Base-by-base conservation (phyloP, 192 early-diverging fungal genomes). In the Radiomyces spectabilis region DNA sequence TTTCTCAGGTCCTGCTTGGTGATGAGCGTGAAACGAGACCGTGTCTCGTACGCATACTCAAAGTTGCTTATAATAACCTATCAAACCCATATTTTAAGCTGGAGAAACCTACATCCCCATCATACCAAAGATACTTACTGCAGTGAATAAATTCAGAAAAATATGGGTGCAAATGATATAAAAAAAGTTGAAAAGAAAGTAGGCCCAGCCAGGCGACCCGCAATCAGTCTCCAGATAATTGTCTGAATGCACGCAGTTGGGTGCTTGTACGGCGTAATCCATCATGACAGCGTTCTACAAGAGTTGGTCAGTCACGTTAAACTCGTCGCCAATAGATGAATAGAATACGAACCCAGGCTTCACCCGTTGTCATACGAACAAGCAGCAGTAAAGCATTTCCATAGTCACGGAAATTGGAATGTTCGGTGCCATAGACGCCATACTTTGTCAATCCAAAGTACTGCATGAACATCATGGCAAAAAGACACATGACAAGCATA, bases 91-190 rank as follows among this genome's bases (percentile, higher is more conserved):
- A n/a, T n/a, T n/a, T n/a, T n/a, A n/a, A n/a, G n/a, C n/a, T n/a
- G 13, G 7, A 30, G 5, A 34, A 2, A 1, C 7, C 6, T 41
- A 26, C 9, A 26, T 16, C 16, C 26, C n/a, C 5, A 22, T 21
- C n/a, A 53, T 39, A 45, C 2, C 19, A 2, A 0, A 38, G 10
- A 10, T 15, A 52, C 57, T 59, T 59, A 81, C 76, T 12, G 73
- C 79, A 38, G 72, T 76, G 33, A 81, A 81, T 72, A 81, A 64
- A 63, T 78, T 78, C 2, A 73, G 56, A 33, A 81, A 78, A 16
- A 81, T 81, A 40, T 81, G 74, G 53, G 74, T 81, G 29, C 73
- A 81, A n/a, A 77, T 60, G 29, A 81, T 75, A 47, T 79, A 75
- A 59, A 76, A 81, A 2, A 63, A 49, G 27, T 76, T 71, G 40